Base-by-base conservation (phyloP, 2,329 filamentous ascomycete genomes). In the Aspergillus amoenus region DNA sequence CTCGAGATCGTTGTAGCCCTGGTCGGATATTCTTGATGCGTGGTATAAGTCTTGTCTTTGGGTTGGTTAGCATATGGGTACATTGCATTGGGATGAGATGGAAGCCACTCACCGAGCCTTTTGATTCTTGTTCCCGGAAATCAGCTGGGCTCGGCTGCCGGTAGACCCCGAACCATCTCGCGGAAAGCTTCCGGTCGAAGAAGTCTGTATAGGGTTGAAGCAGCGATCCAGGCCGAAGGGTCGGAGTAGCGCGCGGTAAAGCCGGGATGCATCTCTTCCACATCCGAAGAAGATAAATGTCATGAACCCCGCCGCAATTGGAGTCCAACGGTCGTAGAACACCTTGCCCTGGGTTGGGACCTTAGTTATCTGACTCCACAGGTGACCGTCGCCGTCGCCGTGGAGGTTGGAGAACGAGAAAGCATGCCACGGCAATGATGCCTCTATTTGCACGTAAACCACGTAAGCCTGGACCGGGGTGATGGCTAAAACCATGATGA, bases 281-380 rank as follows among this genome's bases (percentile, higher is more conserved):
- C 85, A 80, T 8, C 87, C 87, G 62, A 88, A 88, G 64, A 87
- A 82, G n/a, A 82, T 52, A 66, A 89, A 89, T 12, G 84, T 71
- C 24, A 85, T 57, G 57, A 82, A 79, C 0, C 82, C 83, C 3
- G 79, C 75, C 0, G 67, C 77, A 9, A 88, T 73, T 46, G 82
- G 79, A 18, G 82, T 76, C 83, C 84, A 89, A 30, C 81, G 79
- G 65, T 87, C 82, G 58, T 81, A 81, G 43, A 76, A 68, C 40
- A 82, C 73, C 2, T 61, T 9, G 37, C 82, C 79, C 41, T 72
- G 39, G 21, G 78, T 73, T 2, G 80, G 78, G 2, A 81, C 67
- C 57, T 79, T 80, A 27, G 77, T 60, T 58, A 87, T 81, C 1
- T 65, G 66, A 45, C 76, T 67, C 81, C 84, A 87, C 3, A 70